Evolutionary conservation across 2,329 filamentous ascomycete genomes (phyloP), one percentile per base, ranked within the genome.

Genomic region (Saccharata proteae): DNA sequence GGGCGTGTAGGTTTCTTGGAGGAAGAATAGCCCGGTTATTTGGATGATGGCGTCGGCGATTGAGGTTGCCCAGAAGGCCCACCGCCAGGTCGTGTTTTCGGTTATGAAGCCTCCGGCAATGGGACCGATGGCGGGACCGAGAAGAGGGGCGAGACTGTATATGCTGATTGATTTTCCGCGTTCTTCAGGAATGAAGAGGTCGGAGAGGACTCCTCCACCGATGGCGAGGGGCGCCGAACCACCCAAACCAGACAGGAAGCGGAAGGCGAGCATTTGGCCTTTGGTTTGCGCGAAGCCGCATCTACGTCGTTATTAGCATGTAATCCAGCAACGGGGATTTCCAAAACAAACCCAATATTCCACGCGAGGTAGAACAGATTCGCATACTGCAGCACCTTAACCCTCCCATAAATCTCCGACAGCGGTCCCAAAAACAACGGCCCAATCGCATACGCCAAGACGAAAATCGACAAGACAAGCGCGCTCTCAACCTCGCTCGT

Each of bases 31-130:
- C 4, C 77, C 77, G 6, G 67, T 55, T 8, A 66, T 37, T 46
- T 80, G 75, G 30, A 83, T 68, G 9, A 71, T 36, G 2, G 62
- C 76, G 35, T 74, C 71, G 15, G 61, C 60, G 35, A 82, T 76
- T 1, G 72, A 71, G 1, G 74, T 78, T 0, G 71, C 62, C 55
- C 69, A 80, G 56, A 83, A 84, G 6, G 73, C 69, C 79, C 79
- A 84, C 22, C 77, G 66, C 80, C 80, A 84, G 1, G 67, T 73
- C 6, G 66, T 71, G 38, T 68, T 59, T 43, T 77, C 56, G 0
- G 73, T 63, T 15, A 81, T 73, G 46, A 74, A 80, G 0, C 71
- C 75, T 7, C 75, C 76, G 0, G 67, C 65, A 2, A 81, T 70
- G 0, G 77, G 77, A 0, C 76, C 77, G 4, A 79, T 56, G 1